These are phyloP conservation scores for Astrothelium subdiscretum DNA, from an alignment of 495 filamentous ascomycete species.

Conservation along the genomic window DNA sequence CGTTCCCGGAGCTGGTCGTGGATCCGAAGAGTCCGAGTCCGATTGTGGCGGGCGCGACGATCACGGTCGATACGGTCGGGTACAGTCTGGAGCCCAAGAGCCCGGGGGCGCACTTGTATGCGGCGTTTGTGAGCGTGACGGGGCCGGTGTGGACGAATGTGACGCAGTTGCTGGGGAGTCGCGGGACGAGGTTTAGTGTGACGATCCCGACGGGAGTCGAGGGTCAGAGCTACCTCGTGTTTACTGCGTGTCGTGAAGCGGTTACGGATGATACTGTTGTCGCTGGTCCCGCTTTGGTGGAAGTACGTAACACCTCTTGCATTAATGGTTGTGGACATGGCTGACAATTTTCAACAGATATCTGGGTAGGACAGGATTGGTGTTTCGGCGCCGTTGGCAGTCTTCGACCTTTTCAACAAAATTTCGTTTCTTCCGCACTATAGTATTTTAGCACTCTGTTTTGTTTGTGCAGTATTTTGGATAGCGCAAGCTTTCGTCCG, in stretches of 20 bases:
- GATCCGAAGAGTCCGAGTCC: slow-evolving; percentile 2
- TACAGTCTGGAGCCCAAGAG: slow-evolving; percentile 6
- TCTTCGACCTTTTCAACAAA: background rate
- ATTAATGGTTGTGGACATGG: background rate
- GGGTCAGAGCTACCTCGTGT: slow-evolving; percentile 38
- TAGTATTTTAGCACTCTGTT: background rate
- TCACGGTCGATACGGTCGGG: slow-evolving; percentile 14
- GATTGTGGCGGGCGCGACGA: slow-evolving; percentile 7
- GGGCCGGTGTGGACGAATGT: slow-evolving; percentile 25
- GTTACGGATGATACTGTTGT: slow-evolving; percentile 35
- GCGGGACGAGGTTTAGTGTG: slow-evolving; percentile 15
- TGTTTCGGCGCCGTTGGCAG: background rate
- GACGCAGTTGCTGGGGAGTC: slow-evolving; percentile 8
- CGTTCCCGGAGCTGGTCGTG: slow-evolving; percentile 28
- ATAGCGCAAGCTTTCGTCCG: background rate
- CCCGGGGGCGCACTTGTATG: slow-evolving; percentile 16
- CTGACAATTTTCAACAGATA: background rate
- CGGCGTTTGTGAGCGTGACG: slow-evolving; percentile 31
- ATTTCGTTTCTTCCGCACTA: background rate
- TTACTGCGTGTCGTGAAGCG: slow-evolving; percentile 28
- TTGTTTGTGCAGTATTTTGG: background rate
- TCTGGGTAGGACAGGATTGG: background rate
- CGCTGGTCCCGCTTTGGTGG: slow-evolving; percentile 37
- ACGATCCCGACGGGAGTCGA: slow-evolving; percentile 31
- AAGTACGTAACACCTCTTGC: slow-evolving; percentile 17